These are phyloP conservation scores for Sphagnum contortum DNA, from an alignment of 225 moss, liverwort and hornwort species.

Conservation along the genomic window DNA sequence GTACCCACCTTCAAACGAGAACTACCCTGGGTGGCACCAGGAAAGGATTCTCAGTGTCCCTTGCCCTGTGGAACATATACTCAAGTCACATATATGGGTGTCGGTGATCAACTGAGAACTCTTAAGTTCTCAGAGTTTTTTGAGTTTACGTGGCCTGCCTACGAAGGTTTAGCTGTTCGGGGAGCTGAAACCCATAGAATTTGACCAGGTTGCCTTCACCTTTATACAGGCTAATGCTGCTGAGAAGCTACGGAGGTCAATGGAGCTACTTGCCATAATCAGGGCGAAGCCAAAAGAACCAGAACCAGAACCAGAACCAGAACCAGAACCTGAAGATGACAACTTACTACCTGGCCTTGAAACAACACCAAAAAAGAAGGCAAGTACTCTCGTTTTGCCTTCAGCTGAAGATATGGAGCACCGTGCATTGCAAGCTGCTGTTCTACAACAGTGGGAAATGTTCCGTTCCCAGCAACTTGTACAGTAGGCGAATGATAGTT, in stretches of 20 bases:
- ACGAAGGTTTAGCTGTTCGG: no score
- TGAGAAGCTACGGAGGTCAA: conserved; percentile 63
- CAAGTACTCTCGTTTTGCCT: conserved; percentile 64
- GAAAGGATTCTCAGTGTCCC: no score
- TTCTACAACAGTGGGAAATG: conserved; percentile 86
- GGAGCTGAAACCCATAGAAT: no score
- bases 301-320: conserved; percentile 51
- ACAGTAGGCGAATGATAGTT: conserved; percentile 14
- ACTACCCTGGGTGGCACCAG: no score
- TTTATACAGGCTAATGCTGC: conserved; percentile 55
- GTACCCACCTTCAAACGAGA: no score
- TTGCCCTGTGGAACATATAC: no score
- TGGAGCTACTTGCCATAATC: conserved; percentile 54
- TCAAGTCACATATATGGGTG: no score
- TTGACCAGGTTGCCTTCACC: no score
- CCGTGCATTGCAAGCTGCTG: conserved; percentile 84
- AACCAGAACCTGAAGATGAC: conserved; percentile 60
- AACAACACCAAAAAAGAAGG: conserved; percentile 69
- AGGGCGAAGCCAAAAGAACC: conserved; percentile 72
- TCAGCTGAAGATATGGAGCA: conserved; percentile 95
- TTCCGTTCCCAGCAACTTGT: conserved; percentile 66
- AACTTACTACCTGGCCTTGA: conserved; percentile 83
- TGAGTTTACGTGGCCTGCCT: no score
- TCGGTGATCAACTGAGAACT: no score
- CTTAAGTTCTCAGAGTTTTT: no score